Evolutionary conservation across 2,329 filamentous ascomycete species (phyloP), one percentile per base, ranked within the genome.

Genomic region (Aspergillus ustus): DNA sequence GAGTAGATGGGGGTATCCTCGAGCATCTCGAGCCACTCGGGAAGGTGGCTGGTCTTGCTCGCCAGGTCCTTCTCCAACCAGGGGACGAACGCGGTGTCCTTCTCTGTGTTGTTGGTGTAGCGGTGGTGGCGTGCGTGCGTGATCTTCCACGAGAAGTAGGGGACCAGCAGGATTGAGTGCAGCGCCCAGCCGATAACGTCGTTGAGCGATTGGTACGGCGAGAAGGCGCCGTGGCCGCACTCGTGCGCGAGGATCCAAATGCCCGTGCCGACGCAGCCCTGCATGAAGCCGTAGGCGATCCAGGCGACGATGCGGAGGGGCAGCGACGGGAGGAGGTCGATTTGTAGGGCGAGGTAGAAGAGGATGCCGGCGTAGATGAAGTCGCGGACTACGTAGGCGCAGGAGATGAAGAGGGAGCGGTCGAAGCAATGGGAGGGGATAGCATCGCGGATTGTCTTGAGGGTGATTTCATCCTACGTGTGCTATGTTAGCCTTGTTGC

Each of bases 111-210:
- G 66, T 87, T 87, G 49, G 86, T 87, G 76, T 85, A 89, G 66
- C 84, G 85, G 78, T 92, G 89, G 76, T 91, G 89, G 54, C 88
- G 84, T 62, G 84, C 83, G 75, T 92, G 89, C 34, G 85, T 88
- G 73, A 87, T 87, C 78, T 89, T 87, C 89, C 89, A 91, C 52
- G 85, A 87, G 79, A 90, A 91, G 78, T 88, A 92, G 3, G 89
- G 89, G 2, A 89, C 88, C 64, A 89, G 75, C 44, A 91, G 81
- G 62, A 83, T 80, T 7, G 86, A 89, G 81, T 91, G 89, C n/a
- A 87, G 76, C 52, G 84, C 72, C 80, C 87, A 89, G 62, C 89
- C 89, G 59, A 87, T 79, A 17, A 82, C 73, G 70, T 89, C 83
- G 74, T 91, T 91, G 65, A 90, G 71, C 34, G 67, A 72, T 52